Conservation (phyloP, 257 asterid species). For the Solanum piurae region DNA sequence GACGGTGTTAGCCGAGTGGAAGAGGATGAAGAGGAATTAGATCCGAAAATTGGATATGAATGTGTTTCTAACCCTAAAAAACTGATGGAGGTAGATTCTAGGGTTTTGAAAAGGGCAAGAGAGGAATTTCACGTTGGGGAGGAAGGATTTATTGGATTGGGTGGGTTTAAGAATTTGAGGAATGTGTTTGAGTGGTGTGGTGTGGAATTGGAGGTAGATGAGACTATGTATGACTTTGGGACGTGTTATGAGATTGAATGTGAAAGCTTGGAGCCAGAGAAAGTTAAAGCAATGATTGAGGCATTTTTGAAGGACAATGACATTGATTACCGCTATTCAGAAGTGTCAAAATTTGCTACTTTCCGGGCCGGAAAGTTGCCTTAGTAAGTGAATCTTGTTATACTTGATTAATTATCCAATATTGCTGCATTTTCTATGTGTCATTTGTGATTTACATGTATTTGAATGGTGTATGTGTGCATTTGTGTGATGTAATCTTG, state of each 20-base stretch:
- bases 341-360: slow-evolving; percentile 69
- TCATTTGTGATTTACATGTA: neutral
- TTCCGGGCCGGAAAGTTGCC: slow-evolving; percentile 79
- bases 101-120: slow-evolving; percentile 67
- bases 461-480: neutral
- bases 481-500: neutral
- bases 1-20: slow-evolving; percentile 84
- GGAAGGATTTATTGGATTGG: slow-evolving; percentile 55
- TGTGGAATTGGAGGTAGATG: slow-evolving; percentile 75
- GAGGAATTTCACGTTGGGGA: slow-evolving; percentile 60
- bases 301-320: slow-evolving; percentile 61
- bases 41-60: slow-evolving; percentile 38
- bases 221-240: slow-evolving; percentile 73
- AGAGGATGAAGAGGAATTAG: slow-evolving; percentile 89
- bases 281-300: slow-evolving; percentile 54
- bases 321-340: slow-evolving; percentile 54
- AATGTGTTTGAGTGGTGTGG: slow-evolving; percentile 80
- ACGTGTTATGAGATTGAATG: slow-evolving; percentile 86
- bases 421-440: neutral
- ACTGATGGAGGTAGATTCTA: slow-evolving; percentile 33
- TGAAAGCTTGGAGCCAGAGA: slow-evolving; percentile 84
- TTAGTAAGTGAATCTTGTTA: slow-evolving; percentile 20
- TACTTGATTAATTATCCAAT: neutral
- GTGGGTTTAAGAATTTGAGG: slow-evolving; percentile 73
- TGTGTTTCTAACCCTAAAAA: slow-evolving; percentile 44